These are phyloP conservation scores for Kwoniella mangroviensis DNA, from an alignment of 768 basidiomycete genomes.

Conservation along the genomic window DNA sequence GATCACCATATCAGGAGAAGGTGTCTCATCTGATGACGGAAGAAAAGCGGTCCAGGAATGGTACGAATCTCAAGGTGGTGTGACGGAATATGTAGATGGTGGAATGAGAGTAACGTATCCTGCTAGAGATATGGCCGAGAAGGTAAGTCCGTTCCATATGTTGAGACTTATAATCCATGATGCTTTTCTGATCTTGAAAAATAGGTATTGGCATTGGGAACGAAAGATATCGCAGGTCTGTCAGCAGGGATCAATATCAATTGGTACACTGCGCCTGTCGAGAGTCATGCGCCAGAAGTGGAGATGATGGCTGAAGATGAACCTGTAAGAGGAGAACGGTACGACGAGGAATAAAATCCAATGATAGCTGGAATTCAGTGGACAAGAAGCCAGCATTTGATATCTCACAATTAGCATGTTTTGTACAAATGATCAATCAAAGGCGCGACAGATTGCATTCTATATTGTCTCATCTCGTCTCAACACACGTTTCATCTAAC, in stretches of 20 bases:
- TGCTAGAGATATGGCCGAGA: constrained; percentile 51
- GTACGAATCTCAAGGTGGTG: constrained; percentile 69
- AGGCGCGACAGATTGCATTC: not conserved
- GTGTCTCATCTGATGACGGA: constrained; percentile 60
- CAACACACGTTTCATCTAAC: not conserved
- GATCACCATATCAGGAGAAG: constrained; percentile 73
- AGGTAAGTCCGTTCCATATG: too few species aligned
- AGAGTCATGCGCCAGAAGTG: constrained; percentile 29
- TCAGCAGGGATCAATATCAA: constrained; percentile 24
- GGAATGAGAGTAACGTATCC: constrained; percentile 43
- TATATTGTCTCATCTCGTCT: not conserved
- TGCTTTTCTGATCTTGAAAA: too few species aligned
- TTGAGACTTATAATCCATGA: too few species aligned
- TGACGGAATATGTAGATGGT: constrained; percentile 29
- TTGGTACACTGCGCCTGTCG: constrained; percentile 35
- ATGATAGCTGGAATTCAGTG: not conserved
- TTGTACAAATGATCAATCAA: not conserved
- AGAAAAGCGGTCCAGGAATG: constrained; percentile 73
- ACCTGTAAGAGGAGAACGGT: constrained; percentile 32
- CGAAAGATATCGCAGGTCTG: constrained; percentile 35
- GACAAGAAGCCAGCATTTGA: not conserved
- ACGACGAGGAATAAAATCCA: constrained; percentile 40
- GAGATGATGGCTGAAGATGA: constrained; percentile 42
- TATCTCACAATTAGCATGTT: not conserved
- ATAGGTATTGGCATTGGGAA: constrained; percentile 45